Percentiles rank a stretch among this genome's conserved stretches.
Conservation (phyloP, 345 rosid genomes). For the Balakata baccata region DNA sequence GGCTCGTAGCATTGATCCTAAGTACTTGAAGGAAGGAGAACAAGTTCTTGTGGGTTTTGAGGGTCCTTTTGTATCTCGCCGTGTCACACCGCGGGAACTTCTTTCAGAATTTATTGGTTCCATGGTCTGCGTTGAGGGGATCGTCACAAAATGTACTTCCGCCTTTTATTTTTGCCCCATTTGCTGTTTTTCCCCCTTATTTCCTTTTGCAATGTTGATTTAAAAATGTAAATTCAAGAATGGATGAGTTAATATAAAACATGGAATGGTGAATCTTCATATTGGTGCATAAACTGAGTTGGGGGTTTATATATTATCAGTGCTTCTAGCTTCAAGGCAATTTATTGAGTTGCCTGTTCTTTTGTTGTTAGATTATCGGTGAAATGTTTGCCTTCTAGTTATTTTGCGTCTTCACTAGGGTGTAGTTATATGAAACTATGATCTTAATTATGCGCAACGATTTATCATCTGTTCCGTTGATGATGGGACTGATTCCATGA, state of each 20-base stretch:
- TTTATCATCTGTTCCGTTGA: not conserved
- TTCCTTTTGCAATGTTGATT: not conserved
- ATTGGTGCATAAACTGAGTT: not conserved
- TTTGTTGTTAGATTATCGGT: not conserved
- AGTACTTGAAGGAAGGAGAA: slow-evolving; percentile 83
- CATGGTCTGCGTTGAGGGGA: slow-evolving; percentile 92
- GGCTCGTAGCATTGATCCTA: slow-evolving; percentile 62
- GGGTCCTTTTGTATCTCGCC: slow-evolving; percentile 93
- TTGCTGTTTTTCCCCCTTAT: not conserved
- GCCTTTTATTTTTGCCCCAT: not conserved
- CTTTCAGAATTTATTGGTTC: slow-evolving; percentile 93
- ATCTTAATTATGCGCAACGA: not conserved
- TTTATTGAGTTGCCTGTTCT: not conserved
- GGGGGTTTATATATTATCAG: not conserved
- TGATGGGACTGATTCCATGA: not conserved
- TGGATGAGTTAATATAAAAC: not conserved
- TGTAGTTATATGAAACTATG: not conserved
- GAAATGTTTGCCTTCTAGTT: not conserved
- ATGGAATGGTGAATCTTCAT: not conserved
- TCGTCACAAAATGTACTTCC: slow-evolving; percentile 80
- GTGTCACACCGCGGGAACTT: slow-evolving; percentile 91
- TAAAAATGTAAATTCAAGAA: not conserved
- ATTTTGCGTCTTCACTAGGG: not conserved
- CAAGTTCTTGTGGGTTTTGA: slow-evolving; percentile 80
- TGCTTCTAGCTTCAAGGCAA: not conserved